These are phyloP conservation scores for Yamadazyma epiphylla DNA, from an alignment of 1,139 yeast genomes.

Conservation along the genomic window DNA sequence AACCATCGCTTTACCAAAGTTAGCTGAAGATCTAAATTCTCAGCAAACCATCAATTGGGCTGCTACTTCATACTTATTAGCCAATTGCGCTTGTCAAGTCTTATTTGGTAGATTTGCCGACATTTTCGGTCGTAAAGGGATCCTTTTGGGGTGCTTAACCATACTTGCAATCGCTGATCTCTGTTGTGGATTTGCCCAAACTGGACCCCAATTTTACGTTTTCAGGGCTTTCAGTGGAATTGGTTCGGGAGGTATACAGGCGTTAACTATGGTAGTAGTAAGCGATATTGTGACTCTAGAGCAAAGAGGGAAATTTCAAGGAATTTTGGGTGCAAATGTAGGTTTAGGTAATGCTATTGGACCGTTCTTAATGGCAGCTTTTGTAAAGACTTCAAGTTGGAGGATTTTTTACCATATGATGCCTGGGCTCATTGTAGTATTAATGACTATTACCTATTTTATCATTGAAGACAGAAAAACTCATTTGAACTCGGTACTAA, in stretches of 20 bases:
- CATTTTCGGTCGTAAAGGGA: conserved; percentile 41
- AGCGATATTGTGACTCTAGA: conserved; percentile 42
- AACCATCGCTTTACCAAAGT: conserved; percentile 34
- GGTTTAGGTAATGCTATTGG: conserved; percentile 57
- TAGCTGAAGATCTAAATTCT: conserved; percentile 33
- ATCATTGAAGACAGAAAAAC: conserved; percentile 19
- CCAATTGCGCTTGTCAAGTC: conserved; percentile 44
- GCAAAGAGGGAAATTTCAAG: conserved; percentile 45
- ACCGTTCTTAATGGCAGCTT: conserved; percentile 53
- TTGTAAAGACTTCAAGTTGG: conserved; percentile 43
- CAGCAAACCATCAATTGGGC: conserved; percentile 47
- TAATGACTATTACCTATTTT: conserved; percentile 22
- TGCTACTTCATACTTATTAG: conserved; percentile 46
- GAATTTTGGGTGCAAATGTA: conserved; percentile 46
- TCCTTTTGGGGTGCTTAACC: conserved; percentile 27
- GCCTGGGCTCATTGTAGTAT: conserved; percentile 40
- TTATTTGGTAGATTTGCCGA: conserved; percentile 42
- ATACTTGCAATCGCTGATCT: conserved; percentile 35
- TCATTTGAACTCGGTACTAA: conserved; percentile 17
- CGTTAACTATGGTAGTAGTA: conserved; percentile 38
- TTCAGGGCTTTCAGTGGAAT: conserved; percentile 45
- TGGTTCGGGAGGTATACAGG: conserved; percentile 43
- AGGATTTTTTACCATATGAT: conserved; percentile 46
- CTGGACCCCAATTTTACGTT: conserved; percentile 37
- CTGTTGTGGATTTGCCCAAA: conserved; percentile 39